A percentile compares a stretch with the other conserved stretches of the same genome.
These are phyloP conservation scores for Penicillium polonicum DNA, from an alignment of 2,329 filamentous ascomycete species.

Conservation along the genomic window DNA sequence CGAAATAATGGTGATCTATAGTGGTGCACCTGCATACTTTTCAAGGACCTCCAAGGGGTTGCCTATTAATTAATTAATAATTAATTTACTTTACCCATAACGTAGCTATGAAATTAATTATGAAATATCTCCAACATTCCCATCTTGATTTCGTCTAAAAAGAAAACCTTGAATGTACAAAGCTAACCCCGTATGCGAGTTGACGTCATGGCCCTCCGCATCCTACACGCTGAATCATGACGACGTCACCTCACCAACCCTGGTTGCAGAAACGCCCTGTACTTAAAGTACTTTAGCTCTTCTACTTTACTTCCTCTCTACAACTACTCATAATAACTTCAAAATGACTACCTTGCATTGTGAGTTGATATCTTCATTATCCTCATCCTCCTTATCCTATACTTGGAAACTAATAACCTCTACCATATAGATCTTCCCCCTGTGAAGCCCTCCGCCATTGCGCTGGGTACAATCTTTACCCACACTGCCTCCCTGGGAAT, in stretches of 20 bases:
- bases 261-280: conserved; percentile 6
- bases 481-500: conserved; percentile 87
- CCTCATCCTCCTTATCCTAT: no score
- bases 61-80: background rate
- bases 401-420: background rate
- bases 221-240: conserved; percentile 8
- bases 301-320: background rate
- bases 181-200: background rate
- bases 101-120: background rate
- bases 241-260: conserved; percentile 8
- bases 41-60: background rate
- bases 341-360: conserved; percentile 11
- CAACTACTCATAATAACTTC: background rate
- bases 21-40: background rate
- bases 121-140: background rate
- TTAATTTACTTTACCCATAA: background rate
- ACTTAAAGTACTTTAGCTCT: background rate
- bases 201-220: conserved; percentile 12
- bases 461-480: conserved; percentile 93
- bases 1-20: background rate
- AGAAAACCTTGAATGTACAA: background rate
- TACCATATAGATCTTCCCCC: conserved; percentile 62
- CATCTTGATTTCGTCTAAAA: background rate
- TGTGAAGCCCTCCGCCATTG: conserved; percentile 97
- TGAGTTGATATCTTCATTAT: background rate